Evolutionary conservation across 768 basidiomycete genomes (phyloP).

Genomic region (Serendipita sp.): DNA sequence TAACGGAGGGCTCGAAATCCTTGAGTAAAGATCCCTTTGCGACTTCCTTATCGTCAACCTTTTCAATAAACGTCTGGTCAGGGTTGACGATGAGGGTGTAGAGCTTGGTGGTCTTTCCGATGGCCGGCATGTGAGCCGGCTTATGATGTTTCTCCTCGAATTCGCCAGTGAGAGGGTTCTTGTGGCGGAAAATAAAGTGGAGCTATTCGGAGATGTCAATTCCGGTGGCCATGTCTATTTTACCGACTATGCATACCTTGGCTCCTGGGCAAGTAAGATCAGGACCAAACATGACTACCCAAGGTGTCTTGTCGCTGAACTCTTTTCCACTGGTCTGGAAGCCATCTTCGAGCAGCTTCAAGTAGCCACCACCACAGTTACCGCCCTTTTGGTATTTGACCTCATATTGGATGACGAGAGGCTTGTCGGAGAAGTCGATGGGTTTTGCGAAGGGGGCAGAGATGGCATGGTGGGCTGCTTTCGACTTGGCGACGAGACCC

Average conservation of each 20-base stretch:
- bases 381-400: constrained; percentile 99
- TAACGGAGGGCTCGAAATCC: constrained; percentile 86
- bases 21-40: constrained; percentile 74
- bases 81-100: constrained; percentile 90
- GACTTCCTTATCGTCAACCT: constrained; percentile 72
- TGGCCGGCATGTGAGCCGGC: constrained; percentile 62
- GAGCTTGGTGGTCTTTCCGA: constrained; percentile 81
- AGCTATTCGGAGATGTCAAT: constrained; percentile 30
- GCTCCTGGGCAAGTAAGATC: constrained; percentile 86
- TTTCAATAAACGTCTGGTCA: constrained; percentile 85
- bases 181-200: constrained; percentile 99
- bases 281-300: constrained; percentile 96
- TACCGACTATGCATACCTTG: constrained; percentile 36
- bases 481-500: constrained; percentile 88
- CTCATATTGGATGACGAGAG: constrained; percentile 93
- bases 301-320: constrained; percentile 85
- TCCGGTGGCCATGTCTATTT: not conserved
- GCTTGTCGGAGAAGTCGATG: constrained; percentile 66
- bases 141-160: constrained; percentile 94
- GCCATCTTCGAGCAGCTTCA: constrained; percentile 88
- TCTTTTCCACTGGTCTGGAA: constrained; percentile 89
- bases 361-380: constrained; percentile 96
- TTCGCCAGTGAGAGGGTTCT: constrained; percentile 82
- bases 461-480: constrained; percentile 97
- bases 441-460: constrained; percentile 73